Evolutionary conservation across 345 rosid genomes (phyloP).

Genomic region (Populus simonii): DNA sequence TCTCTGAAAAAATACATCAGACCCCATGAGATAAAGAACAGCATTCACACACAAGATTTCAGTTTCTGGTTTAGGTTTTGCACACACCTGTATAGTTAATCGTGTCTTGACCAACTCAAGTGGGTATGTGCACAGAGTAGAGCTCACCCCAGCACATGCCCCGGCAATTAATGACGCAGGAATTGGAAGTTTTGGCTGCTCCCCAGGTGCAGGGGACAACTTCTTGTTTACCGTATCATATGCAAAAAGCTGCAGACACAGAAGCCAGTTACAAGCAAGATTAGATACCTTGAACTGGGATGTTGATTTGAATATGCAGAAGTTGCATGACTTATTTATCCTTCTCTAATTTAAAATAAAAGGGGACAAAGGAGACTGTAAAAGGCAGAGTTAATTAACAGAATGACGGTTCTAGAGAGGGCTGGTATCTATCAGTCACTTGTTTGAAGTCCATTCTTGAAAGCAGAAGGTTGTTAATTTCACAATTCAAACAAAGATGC

Average conservation of each 20-base stretch:
- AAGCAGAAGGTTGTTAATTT: background rate
- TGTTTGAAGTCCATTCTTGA: slow-evolving; percentile 1
- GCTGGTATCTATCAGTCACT: background rate
- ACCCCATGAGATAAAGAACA: background rate
- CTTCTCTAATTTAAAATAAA: background rate
- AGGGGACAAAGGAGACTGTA: background rate
- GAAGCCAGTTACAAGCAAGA: background rate
- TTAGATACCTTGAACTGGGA: background rate
- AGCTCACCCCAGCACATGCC: slow-evolving; percentile 98
- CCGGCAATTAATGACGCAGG: slow-evolving; percentile 93
- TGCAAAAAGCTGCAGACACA: slow-evolving; percentile 67
- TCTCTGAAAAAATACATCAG: slow-evolving; percentile 52
- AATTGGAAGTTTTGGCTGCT: slow-evolving; percentile 57
- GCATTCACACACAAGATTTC: background rate
- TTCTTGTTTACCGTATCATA: slow-evolving; percentile 83
- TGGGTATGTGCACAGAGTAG: slow-evolving; percentile 86
- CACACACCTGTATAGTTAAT: slow-evolving; percentile 74
- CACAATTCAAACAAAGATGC: background rate
- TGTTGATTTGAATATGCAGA: background rate
- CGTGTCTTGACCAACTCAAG: slow-evolving; percentile 92
- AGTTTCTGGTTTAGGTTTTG: background rate
- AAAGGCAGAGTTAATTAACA: background rate
- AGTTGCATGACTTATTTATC: background rate
- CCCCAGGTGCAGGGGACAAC: slow-evolving; percentile 64
- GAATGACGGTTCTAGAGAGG: background rate